A percentile compares a stretch with the other conserved stretches of the same genome.
These are phyloP conservation scores for Fonsecaea nubica DNA, from an alignment of 2,329 filamentous ascomycete genomes.

Conservation along the genomic window DNA sequence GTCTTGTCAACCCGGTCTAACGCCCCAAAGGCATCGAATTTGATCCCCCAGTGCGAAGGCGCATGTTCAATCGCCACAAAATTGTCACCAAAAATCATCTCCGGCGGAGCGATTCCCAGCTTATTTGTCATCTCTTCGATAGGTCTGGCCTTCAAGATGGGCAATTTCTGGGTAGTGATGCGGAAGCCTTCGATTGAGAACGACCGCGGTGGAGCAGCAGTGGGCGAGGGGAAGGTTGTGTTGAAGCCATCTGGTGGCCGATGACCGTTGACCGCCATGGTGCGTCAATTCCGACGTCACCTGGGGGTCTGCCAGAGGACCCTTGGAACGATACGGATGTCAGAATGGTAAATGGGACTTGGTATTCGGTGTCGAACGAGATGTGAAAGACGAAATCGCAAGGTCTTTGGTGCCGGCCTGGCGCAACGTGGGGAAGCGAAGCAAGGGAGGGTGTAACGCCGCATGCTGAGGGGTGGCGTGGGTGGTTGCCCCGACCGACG, in stretches of 20 bases:
- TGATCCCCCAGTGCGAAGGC: conserved; percentile 76
- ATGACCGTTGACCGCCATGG: conserved; percentile 38
- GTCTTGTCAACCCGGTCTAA: conserved; percentile 95
- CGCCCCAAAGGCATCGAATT: conserved; percentile 85
- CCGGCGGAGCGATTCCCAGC: conserved; percentile 85
- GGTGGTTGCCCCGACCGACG: conserved; percentile 10
- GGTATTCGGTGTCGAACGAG: conserved; percentile 6
- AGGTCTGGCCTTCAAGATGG: conserved; percentile 88
- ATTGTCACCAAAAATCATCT: conserved; percentile 99
- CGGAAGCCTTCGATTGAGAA: conserved; percentile 72
- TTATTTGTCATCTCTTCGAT: conserved; percentile 83
- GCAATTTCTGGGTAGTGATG: conserved; percentile 84
- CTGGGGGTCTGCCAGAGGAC: neutral
- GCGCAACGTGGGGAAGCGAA: neutral
- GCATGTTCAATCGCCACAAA: conserved; percentile 75
- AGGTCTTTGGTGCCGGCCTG: neutral
- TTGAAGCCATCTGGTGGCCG: conserved; percentile 43
- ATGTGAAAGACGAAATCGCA: neutral
- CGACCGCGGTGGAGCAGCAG: conserved; percentile 57
- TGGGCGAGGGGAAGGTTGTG: conserved; percentile 60
- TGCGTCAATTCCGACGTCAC: conserved; percentile 2
- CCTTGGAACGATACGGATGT: neutral
- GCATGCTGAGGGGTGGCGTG: neutral
- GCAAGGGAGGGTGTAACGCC: neutral
- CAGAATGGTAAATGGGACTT: conserved; percentile 2